Evolutionary conservation across 2,329 filamentous ascomycete genomes (phyloP), one percentile per base, ranked within the genome.

Genomic region (Graphilbum ipis-grandicollis): DNA sequence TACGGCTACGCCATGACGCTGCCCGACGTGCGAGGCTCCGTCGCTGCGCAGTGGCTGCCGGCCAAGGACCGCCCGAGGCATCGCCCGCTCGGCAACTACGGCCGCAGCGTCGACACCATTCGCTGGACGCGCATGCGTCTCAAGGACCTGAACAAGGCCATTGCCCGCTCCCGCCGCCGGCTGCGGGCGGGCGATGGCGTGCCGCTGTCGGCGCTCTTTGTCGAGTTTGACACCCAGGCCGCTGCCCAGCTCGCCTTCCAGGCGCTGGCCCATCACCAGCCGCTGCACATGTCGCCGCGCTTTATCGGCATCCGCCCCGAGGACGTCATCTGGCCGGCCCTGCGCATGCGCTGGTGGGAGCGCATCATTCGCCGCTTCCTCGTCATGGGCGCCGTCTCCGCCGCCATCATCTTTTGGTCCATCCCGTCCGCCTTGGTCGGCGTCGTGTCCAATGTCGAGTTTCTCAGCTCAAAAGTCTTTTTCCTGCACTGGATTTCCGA

Each of bases 211-310:
- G 77, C 85, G 3, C 79, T 90, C n/a, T 96, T 98, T 49, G 81
- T 98, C 44, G 86, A 96, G 51, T 98, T 93, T 51, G 68, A 72
- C 44, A 75, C 71, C 4, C 82, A 93, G 52, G 69, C 76, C 19
- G 81, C 83, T 41, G 90, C 90, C 9, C 88, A 98, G 54, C 64
- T 68, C 39, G 86, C 88, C 19, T 93, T 70, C 56, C 86, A 94
- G 56, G 77, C 74, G 17, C 64, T 92, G 21, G 71, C 83, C 7
- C 82, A 90, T 56, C 82, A 90, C 53, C 71, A 81, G 38, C 75
- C 80, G 21, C 62, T 88, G 31, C 80, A 85, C 55, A 85, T 93
- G 78, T 71, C 79, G 18, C 84, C 85, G 34, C 76, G 84, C 22
- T 84, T 77, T 50, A 86, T 88, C 39, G 85, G 84, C 33, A 65